Evolutionary conservation across 371 early-diverging fungal genomes (phyloP).

Genomic region (Zancudomyces culisetae): DNA sequence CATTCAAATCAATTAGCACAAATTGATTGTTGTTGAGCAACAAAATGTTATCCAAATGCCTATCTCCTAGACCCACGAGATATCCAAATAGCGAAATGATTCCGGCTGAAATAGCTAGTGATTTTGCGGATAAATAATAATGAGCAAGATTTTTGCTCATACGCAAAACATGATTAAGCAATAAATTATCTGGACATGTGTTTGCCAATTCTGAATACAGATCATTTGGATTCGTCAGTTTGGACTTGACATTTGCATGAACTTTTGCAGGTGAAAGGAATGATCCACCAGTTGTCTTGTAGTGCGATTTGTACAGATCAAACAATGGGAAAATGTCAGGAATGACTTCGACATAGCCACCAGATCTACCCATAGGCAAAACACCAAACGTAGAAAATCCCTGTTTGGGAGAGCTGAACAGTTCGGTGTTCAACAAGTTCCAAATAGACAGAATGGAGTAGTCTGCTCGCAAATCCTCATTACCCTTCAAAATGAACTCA

Average conservation of each 20-base stretch:
- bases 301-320: conserved; percentile 31
- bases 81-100: conserved; percentile 87
- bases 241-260: not conserved
- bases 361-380: conserved; percentile 70
- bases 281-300: not conserved
- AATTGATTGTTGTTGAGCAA: conserved; percentile 46
- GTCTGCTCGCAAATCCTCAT: conserved; percentile 21
- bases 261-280: not conserved
- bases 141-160: conserved; percentile 7
- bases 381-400: conserved; percentile 46
- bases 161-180: conserved; percentile 4
- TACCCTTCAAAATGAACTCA: conserved; percentile 20
- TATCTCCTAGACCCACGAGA: conserved; percentile 96
- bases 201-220: conserved; percentile 6
- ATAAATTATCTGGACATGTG: conserved; percentile 2
- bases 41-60: conserved; percentile 94
- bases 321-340: conserved; percentile 51
- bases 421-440: conserved; percentile 24
- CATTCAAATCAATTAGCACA: conserved; percentile 95
- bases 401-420: conserved; percentile 23
- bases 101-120: conserved; percentile 59
- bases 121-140: not conserved
- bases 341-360: conserved; percentile 96
- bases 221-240: not conserved
- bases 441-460: conserved; percentile 17